Base-by-base conservation (phyloP, 2,329 filamentous ascomycete genomes). In the Fusarium globosum region DNA sequence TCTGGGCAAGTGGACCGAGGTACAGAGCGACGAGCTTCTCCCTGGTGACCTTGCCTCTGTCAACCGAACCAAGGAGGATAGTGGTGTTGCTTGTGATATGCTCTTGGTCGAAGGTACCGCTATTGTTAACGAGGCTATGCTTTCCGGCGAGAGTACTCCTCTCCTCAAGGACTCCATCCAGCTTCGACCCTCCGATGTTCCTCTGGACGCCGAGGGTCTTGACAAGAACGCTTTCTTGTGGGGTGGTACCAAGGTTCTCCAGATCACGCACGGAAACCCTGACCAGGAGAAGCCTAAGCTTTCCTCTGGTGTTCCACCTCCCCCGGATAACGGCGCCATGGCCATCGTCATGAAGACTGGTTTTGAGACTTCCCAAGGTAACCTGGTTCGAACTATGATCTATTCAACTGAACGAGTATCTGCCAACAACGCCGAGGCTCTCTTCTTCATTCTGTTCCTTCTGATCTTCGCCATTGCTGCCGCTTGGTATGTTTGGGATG, bases 71-170 rank as follows among this genome's bases (percentile, higher is more conserved):
- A 98, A 97, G 86, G 97, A 99, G 81, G 96, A 99, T 78, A 93
- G 95, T 70, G 96, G 96, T 65, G 95, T 99, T 63, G 96, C 96
- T 39, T 99, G 96, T 82, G 96, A 99, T 81, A 97, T 99, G 92
- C 86, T 99, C 58, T 84, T 99, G 52, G 92, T 99, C 36, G 95
- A 98, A 82, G 97, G 96, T 36, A 95, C 94, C 61, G 96, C 94
- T 14, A 99, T 99, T 81, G 96, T 99, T 78, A 99, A 99, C 84
- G 96, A 99, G 84, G 97, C 97, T 71, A 99, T 99, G 96, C 89
- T 99, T 77, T 99, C 96, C 7, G 96, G 96, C 72, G 96, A 99
- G 85, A 98, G 96, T 82, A 99, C 97, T 0, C 96, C 96, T 38
- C 89, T 99, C 49, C 88, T 99, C 77, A 99, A 99, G 84, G 96